Evolutionary conservation across 2,329 filamentous ascomycete species (phyloP), one percentile per base, ranked within the genome.

Genomic region (Orbilia ellipsospora): DNA sequence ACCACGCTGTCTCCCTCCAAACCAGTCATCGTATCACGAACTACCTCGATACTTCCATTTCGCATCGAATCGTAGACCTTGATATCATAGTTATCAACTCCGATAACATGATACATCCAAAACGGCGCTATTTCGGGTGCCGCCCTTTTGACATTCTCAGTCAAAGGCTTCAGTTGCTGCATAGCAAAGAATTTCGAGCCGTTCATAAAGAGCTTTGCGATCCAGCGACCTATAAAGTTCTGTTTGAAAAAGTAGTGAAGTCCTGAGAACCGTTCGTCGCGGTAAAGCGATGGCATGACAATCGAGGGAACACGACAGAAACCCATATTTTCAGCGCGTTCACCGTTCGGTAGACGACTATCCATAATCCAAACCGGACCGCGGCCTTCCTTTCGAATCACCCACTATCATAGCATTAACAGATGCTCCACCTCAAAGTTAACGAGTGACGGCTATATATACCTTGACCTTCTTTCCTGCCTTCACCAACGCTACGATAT

Each of bases 371-470:
- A 88, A 0, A 82, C 81, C 0, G 87, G 86, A 0, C 88, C 88
- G 42, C 86, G 84, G 2, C 88, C 88, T n/a, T 82, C 84, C n/a
- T 84, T 82, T 52, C 88, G 84, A 66, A 90, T 87, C 3, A 90
- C 81, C 83, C 88, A 85, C 63, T 75, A 56, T 20, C 10, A 6
- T 44, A 20, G n/a, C 12, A 23, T 63, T 26, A 56, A 45, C 12
- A 26, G 16, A 2, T 54, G n/a, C 54, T 15, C 1, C 13, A 13
- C 18, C 20, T 18, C 1, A 12, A 12, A 4, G 45, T 20, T 23
- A 2, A 2, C 4, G 23, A 23, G 18, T 20, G n/a, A 10, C 4
- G 12, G 26, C 10, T 18, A 50, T 45, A 7, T 55, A 26, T 65
- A 75, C 72, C 54, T 87, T 84, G 7, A 89, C 88, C 62, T 85